Evolutionary conservation across 75 land plant genomes (phyloP).

Genomic region (Cryptomeria japonica): DNA sequence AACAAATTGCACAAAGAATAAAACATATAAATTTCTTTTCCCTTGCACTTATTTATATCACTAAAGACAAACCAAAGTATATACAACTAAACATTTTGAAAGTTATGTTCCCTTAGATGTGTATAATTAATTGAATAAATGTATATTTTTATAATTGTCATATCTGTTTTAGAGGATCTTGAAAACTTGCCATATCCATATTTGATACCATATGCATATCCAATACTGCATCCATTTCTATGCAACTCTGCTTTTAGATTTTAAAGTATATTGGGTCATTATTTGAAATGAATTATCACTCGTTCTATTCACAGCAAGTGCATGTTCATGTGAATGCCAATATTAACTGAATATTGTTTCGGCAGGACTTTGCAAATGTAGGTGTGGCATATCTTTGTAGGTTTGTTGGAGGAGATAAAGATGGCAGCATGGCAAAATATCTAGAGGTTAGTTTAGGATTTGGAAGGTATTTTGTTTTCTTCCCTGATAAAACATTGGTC

Average conservation of each 20-base stretch:
- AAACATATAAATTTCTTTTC: too few relatives aligned
- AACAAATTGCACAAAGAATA: too few relatives aligned
- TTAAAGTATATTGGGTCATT: not conserved
- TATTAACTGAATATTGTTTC: not conserved
- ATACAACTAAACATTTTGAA: too few relatives aligned
- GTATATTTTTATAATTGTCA: too few relatives aligned
- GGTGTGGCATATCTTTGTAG: slow-evolving; percentile 6
- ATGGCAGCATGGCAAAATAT: not conserved
- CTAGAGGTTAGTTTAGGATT: not conserved
- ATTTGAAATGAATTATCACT: not conserved
- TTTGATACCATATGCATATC: too few relatives aligned
- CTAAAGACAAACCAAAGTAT: too few relatives aligned
- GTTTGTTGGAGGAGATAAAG: slow-evolving; percentile 10
- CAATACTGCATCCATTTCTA: too few relatives aligned
- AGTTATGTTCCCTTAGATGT: too few relatives aligned
- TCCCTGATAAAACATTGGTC: not conserved
- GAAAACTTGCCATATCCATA: too few relatives aligned
- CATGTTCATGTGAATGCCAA: not conserved
- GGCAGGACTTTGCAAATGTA: slow-evolving; percentile 8
- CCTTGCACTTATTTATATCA: too few relatives aligned
- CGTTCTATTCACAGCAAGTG: not conserved
- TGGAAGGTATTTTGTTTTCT: not conserved
- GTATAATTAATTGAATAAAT: too few relatives aligned
- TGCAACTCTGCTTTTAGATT: not conserved
- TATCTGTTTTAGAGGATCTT: too few relatives aligned